These are phyloP conservation scores for Anthracocystis panici-leucophaei DNA, from an alignment of 1,284 basidiomycete species.

Conservation along the genomic window DNA sequence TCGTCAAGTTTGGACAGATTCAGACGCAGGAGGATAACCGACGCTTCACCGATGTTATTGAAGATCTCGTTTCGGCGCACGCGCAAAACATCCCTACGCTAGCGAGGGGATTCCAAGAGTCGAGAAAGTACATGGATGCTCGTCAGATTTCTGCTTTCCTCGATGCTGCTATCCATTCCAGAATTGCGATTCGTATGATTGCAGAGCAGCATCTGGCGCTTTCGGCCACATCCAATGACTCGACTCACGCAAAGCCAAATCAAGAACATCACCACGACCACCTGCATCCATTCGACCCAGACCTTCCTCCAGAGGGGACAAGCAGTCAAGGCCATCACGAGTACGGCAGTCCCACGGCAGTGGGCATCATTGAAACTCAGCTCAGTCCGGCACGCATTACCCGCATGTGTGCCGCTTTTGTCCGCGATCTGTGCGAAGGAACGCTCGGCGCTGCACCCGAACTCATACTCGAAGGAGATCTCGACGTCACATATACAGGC, in stretches of 20 bases:
- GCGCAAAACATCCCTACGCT: conserved; percentile 88
- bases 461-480: conserved; percentile 52
- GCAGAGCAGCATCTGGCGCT: conserved; percentile 92
- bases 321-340: conserved; percentile 32
- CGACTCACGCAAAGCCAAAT: conserved; percentile 7
- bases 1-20: conserved; percentile 78
- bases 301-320: conserved; percentile 35
- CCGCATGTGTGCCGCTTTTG: conserved; percentile 75
- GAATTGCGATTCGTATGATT: conserved; percentile 87
- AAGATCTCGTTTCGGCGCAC: conserved; percentile 80
- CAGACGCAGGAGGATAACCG: conserved; percentile 78
- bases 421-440: conserved; percentile 85
- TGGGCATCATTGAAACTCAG: conserved; percentile 65
- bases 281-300: conserved; percentile 32
- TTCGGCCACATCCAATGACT: conserved; percentile 37
- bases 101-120: conserved; percentile 91
- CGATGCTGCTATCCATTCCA: conserved; percentile 84
- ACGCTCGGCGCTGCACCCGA: conserved; percentile 80
- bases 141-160: conserved; percentile 82
- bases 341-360: conserved; percentile 54
- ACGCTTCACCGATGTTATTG: conserved; percentile 77
- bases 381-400: conserved; percentile 69
- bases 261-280: conserved; percentile 24
- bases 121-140: conserved; percentile 82
- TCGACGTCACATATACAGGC: conserved; percentile 74